Conservation (phyloP, 2,329 filamentous ascomycete species). For the Xylaria sp. region DNA sequence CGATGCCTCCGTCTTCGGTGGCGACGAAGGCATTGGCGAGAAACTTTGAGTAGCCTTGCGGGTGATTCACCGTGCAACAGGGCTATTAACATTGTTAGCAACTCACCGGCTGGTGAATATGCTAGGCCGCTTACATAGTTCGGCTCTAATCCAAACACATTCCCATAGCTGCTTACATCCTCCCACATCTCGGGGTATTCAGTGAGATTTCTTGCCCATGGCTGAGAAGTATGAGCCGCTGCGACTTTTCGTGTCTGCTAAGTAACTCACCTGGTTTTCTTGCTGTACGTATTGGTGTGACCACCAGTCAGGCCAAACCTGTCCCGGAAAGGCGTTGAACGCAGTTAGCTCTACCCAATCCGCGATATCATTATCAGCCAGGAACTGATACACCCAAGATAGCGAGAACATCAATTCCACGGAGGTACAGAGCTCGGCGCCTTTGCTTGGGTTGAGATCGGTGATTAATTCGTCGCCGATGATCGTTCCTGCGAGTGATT, state of each 20-base stretch:
- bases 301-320: slow-evolving; percentile 59
- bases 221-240: slow-evolving; percentile 35
- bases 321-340: slow-evolving; percentile 59
- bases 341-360: slow-evolving; percentile 55
- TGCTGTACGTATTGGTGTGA: slow-evolving; percentile 60
- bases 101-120: neutral
- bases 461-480: slow-evolving; percentile 49
- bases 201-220: slow-evolving; percentile 51
- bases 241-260: neutral
- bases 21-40: slow-evolving; percentile 54
- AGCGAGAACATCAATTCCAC: slow-evolving; percentile 41
- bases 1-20: slow-evolving; percentile 52
- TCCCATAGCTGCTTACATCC: slow-evolving; percentile 50
- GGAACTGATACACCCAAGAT: slow-evolving; percentile 39
- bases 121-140: slow-evolving; percentile 47
- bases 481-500: slow-evolving; percentile 48
- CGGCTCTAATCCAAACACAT: slow-evolving; percentile 58
- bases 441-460: slow-evolving; percentile 46
- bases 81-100: slow-evolving; percentile 37
- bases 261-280: slow-evolving; percentile 52
- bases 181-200: slow-evolving; percentile 46
- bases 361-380: slow-evolving; percentile 45
- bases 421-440: slow-evolving; percentile 42
- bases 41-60: slow-evolving; percentile 62
- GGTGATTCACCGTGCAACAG: slow-evolving; percentile 64